Base-by-base conservation (phyloP, 2,329 filamentous ascomycete genomes). In the Botryotinia narcissicola region DNA sequence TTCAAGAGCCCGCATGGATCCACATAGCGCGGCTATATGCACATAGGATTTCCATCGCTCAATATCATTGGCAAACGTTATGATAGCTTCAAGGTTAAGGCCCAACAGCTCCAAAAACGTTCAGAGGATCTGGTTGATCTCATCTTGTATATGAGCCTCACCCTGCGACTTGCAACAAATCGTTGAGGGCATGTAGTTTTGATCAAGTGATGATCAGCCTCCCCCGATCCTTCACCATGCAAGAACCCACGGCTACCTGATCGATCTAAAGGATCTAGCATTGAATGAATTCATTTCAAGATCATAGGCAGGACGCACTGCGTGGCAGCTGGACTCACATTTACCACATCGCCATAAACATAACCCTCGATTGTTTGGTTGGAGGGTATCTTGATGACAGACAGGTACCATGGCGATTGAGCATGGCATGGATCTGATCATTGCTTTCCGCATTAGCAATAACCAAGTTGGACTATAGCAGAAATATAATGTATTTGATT, bases 131-230 rank as follows among this genome's bases (percentile, higher is more conserved):
- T 57, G 66, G 18, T 12, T 40, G 16, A 68, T 57, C 37, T 37
- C 48, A 32, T 68, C 66, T 57, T 42, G 4, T 35, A n/a, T 32
- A 57, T 57, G 35, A 68, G 66, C 48, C 66, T 57, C 66, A 57
- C 32, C 22, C 35, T 42, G 20, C 66, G 66, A 68, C 35, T 42
- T 68, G 66, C 66, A 68, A 68, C 66, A 68, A 57, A 68, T 57
- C 18, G 20, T 42, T 42, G 35, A 68, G 48, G 35, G 14, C n/a
- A 57, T 57, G 66, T 68, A 37, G 66, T 35, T 68, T 57, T 68
- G 66, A 68, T 68, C 66, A 57, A 57, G 48, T 57, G 48, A 68
- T 29, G 35, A 37, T 42, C 66, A 10, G 16, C n/a, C 35, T 51
- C 22, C 32, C 4, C 40, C 22, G 35, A 42, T 25, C 18, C 35